phyloP scores from a whole-genome alignment of 306 rosid species.

The Sphenostylis stenocarpa region DNA sequence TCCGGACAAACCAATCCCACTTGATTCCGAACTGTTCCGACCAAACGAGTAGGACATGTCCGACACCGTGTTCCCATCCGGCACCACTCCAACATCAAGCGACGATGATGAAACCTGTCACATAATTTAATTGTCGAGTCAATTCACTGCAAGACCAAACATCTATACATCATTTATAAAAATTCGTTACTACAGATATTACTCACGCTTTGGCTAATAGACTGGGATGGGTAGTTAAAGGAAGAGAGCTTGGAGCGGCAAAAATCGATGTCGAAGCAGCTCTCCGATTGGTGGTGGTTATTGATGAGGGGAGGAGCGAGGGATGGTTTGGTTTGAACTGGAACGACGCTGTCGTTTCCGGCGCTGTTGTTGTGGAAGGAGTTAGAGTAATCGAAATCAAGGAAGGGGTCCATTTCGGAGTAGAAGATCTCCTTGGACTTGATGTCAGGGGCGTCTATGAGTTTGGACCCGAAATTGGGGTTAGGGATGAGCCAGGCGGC shows the following conservation, averaged over 20 bases:
- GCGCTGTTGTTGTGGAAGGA: constrained; percentile 39
- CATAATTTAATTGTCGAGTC: background rate
- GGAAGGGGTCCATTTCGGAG: constrained; percentile 71
- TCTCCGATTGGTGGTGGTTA: constrained; percentile 36
- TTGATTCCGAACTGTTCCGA: constrained; percentile 50
- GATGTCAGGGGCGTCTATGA: constrained; percentile 49
- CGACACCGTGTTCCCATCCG: constrained; percentile 64
- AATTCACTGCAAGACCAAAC: background rate
- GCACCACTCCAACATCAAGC: constrained; percentile 87
- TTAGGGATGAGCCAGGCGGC: constrained; percentile 59
- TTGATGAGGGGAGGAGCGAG: constrained; percentile 35
- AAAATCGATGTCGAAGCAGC: constrained; percentile 73
- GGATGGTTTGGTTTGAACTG: constrained; percentile 60
- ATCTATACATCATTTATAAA: too few relatives aligned
- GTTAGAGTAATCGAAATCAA: constrained; percentile 70
- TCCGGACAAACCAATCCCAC: constrained; percentile 40
- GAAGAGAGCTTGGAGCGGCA: constrained; percentile 83
- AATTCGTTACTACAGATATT: background rate
- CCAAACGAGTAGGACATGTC: constrained; percentile 62
- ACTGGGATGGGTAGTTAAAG: constrained; percentile 61
- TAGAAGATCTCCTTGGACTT: constrained; percentile 63
- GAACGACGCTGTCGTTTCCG: constrained; percentile 78
- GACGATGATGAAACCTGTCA: constrained; percentile 80
- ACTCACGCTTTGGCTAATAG: constrained; percentile 88
- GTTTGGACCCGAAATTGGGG: constrained; percentile 50